Base-by-base conservation (phyloP, 345 rosid species). In the Populus ilicifolia region DNA sequence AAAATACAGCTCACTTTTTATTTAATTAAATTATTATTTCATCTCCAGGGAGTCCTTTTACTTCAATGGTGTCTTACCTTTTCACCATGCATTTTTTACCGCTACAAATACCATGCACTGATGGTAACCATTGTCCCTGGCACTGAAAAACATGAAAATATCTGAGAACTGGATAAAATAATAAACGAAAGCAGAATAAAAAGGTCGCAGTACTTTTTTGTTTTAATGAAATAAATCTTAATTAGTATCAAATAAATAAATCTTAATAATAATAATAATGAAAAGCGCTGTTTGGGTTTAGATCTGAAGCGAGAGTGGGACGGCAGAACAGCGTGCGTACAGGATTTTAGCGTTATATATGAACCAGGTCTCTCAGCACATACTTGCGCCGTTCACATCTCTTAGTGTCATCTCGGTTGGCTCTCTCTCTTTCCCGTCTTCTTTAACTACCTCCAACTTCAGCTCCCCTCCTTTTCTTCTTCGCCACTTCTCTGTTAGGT, bases 341-440 rank as follows among this genome's bases (percentile, higher is more conserved):
- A 25, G 39, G 5, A 30, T n/a, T 54, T 62, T 18, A 44, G 17
- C 17, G 3, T 6, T 62, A 73, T 81, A 81, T 50, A 81, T 81
- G 84, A 77, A 43, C 72, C 75, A 39, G 38, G 68, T 69, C 72
- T 81, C 75, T 39, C 61, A 0, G 41, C 74, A 3, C 23, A 0
- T 46, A 16, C 72, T 63, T 70, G 73, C 73, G 43, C 61, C 79
- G 54, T 69, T 72, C 72, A 0, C 78, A 35, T 73, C 80, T 63
- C 44, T 59, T 1, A 35, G 80, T 41, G n/a, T 36, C 39, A 23
- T 65, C 62, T 72, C 54, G 43, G 73, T 67, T 13, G 14, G 43
- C 43, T 65, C 18, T 29, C 41, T 35, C 70, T 3, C 70, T 1
- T 36, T 18, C 46, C 36, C 70, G 4, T 2, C 41, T 67, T 30